phyloP scores from a whole-genome alignment of 345 rosid genomes.

The Cochlearia excelsa region DNA sequence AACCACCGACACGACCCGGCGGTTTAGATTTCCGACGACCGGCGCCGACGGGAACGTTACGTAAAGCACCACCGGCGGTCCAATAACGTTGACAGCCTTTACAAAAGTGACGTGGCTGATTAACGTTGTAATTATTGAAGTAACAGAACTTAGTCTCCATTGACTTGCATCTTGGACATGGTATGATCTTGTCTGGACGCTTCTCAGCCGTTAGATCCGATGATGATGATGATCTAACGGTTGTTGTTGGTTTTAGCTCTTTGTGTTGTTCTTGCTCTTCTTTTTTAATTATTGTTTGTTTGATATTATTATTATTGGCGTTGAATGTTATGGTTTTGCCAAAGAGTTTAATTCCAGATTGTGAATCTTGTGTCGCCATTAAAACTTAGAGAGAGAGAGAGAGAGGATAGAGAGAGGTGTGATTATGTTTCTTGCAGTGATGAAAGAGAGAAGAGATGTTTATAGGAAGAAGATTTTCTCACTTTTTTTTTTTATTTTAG shows the following conservation, averaged over 20 bases:
- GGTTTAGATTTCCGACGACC: conserved; percentile 88
- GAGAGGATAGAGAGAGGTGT: conserved; percentile 9
- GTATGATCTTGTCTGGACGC: conserved; percentile 83
- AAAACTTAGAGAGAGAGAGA: conserved; percentile 9
- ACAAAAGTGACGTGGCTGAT: too few species aligned
- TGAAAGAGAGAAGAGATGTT: conserved; percentile 20
- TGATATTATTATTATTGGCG: conserved; percentile 26
- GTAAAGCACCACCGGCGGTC: conserved; percentile 85
- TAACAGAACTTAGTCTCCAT: conserved; percentile 82
- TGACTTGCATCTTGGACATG: conserved; percentile 94
- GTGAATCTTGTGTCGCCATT: conserved; percentile 54
- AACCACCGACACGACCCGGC: conserved; percentile 45
- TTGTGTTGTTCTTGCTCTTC: conserved; percentile 32
- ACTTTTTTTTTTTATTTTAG: neutral
- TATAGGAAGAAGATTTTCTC: conserved; percentile 21
- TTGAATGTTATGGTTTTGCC: conserved; percentile 70
- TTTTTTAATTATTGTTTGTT: conserved; percentile 36
- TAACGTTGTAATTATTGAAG: too few species aligned
- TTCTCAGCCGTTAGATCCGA: conserved; percentile 47
- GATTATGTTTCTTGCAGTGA: conserved; percentile 31
- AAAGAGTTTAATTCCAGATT: conserved; percentile 72
- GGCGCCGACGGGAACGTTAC: conserved; percentile 44
- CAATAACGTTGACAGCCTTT: conserved; percentile 86
- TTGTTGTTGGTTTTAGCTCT: conserved; percentile 27
- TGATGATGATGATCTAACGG: conserved; percentile 31